phyloP scores from a whole-genome alignment of 495 filamentous ascomycete species.

The Penicillium antarcticum region DNA sequence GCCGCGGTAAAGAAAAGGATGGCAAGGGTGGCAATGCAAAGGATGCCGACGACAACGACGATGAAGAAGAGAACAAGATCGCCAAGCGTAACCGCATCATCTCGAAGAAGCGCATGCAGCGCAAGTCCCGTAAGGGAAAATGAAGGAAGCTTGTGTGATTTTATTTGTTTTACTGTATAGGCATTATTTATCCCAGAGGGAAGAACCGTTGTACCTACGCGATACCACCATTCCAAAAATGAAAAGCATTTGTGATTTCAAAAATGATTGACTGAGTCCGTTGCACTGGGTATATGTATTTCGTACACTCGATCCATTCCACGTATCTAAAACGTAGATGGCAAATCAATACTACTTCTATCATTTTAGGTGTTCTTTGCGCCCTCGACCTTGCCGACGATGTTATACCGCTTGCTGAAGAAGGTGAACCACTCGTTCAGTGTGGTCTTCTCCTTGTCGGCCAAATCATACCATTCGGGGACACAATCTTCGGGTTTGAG shows the following conservation, averaged over 20 bases:
- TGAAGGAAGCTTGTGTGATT: constrained; percentile 28
- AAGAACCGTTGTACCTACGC: constrained; percentile 9
- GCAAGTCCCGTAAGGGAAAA: constrained; percentile 45
- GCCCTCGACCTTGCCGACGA: constrained; percentile 73
- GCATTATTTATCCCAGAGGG: constrained; percentile 2
- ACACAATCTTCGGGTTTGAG: constrained; percentile 80
- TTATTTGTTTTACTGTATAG: constrained; percentile 13
- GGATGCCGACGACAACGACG: constrained; percentile 23
- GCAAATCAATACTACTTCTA: neutral
- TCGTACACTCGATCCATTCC: neutral
- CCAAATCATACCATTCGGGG: constrained; percentile 80
- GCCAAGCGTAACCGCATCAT: constrained; percentile 65
- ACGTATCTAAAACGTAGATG: too few relatives aligned
- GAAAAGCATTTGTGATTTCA: constrained; percentile 24
- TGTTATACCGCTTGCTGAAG: constrained; percentile 93
- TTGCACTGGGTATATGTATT: constrained; percentile 9
- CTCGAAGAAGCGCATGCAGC: constrained; percentile 61
- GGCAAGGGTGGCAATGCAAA: constrained; percentile 7
- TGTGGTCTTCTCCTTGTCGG: constrained; percentile 80
- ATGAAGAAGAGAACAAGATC: constrained; percentile 50
- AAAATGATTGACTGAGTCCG: neutral
- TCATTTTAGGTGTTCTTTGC: constrained; percentile 31
- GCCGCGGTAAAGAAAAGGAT: neutral
- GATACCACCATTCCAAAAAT: constrained; percentile 17
- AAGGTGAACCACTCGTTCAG: constrained; percentile 92